phyloP scores from a whole-genome alignment of 495 filamentous ascomycete species.

The Immersiella caudata region DNA sequence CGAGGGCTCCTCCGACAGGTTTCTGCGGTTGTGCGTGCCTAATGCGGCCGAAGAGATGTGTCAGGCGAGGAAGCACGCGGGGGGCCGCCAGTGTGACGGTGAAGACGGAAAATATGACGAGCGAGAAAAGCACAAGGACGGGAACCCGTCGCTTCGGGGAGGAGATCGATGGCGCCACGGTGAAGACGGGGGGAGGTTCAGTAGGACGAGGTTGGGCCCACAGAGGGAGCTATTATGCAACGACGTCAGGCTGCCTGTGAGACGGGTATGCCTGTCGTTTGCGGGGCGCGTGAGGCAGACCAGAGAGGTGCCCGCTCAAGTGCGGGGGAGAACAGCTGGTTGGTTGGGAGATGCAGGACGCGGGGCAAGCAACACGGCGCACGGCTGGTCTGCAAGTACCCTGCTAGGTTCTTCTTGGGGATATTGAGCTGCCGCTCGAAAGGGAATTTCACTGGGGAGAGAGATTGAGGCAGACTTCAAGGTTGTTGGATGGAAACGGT shows the following conservation, averaged over 20 bases:
- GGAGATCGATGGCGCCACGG: slow-evolving; percentile 47
- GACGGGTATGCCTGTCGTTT: background rate
- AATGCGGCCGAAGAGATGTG: slow-evolving; percentile 62
- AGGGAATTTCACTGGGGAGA: background rate
- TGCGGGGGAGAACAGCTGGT: background rate
- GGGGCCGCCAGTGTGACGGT: slow-evolving; percentile 77
- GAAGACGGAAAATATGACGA: slow-evolving; percentile 64
- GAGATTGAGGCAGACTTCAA: background rate
- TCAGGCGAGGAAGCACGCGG: slow-evolving; percentile 65
- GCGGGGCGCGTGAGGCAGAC: background rate
- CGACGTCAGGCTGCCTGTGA: slow-evolving; percentile 7
- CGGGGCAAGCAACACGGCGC: background rate
- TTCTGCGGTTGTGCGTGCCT: slow-evolving; percentile 30
- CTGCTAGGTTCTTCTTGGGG: background rate
- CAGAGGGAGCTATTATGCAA: slow-evolving; percentile 7
- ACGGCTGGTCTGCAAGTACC: background rate
- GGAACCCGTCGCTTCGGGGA: slow-evolving; percentile 41
- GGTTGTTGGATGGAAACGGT: background rate
- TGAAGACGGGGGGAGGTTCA: slow-evolving; percentile 23
- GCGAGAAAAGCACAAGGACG: slow-evolving; percentile 53
- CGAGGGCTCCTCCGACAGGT: slow-evolving; percentile 23
- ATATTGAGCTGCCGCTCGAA: background rate
- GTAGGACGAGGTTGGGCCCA: background rate
- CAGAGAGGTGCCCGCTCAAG: background rate
- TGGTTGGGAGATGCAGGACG: background rate